These are phyloP conservation scores for Umbelopsis sp. DNA, from an alignment of 371 early-diverging fungal genomes.

Conservation along the genomic window DNA sequence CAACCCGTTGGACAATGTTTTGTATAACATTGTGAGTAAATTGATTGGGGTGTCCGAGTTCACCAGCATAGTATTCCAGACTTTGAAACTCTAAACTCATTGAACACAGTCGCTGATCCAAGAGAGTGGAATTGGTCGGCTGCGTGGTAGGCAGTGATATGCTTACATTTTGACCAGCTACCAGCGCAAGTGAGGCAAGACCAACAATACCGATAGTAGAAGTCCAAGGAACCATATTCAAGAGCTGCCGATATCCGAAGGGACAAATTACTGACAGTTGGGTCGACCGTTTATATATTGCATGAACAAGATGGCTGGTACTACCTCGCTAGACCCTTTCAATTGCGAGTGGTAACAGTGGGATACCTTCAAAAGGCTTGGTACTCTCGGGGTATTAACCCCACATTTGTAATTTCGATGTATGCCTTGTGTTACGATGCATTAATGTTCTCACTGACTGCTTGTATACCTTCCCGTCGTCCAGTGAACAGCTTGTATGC, in stretches of 20 bases:
- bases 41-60: constrained; percentile 1
- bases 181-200: background rate
- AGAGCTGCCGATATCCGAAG: background rate
- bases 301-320: background rate
- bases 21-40: constrained; percentile 3
- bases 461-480: background rate
- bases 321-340: background rate
- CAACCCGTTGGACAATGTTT: constrained; percentile 4
- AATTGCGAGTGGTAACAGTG: too few relatives aligned
- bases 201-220: background rate
- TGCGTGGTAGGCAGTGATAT: background rate
- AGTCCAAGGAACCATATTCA: background rate
- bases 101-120: constrained; percentile 1
- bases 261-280: background rate
- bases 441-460: constrained; percentile 4
- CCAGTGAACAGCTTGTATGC: background rate
- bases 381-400: background rate
- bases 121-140: background rate
- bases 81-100: constrained; percentile 18
- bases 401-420: background rate
- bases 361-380: background rate
- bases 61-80: constrained; percentile 9
- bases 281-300: background rate
- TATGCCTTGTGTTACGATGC: background rate
- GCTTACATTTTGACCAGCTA: background rate